Evolutionary conservation across 108 stramenopile species (phyloP).

Genomic region (Skeletonema menzelii): DNA sequence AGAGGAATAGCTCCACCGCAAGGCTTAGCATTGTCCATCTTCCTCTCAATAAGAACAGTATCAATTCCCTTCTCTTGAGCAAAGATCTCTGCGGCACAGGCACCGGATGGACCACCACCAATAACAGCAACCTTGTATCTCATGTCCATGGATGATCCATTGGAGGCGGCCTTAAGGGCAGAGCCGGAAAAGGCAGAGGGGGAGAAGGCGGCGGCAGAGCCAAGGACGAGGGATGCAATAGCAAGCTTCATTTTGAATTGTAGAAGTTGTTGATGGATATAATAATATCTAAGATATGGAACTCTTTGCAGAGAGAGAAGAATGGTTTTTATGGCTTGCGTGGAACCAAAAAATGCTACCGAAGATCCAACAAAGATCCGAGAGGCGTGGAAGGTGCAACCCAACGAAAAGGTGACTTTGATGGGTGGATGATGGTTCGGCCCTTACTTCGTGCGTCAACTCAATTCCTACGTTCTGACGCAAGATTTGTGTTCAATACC

Average conservation of each 20-base stretch:
- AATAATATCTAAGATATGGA: neutral
- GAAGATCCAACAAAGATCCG: slow-evolving; percentile 1
- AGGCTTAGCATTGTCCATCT: slow-evolving; percentile 99
- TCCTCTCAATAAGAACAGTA: slow-evolving; percentile 93
- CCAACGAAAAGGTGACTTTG: neutral
- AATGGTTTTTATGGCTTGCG: neutral
- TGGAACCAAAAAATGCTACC: neutral
- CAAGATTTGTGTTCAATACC: neutral
- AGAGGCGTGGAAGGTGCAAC: neutral
- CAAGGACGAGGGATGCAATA: slow-evolving; percentile 42
- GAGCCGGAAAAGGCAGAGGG: slow-evolving; percentile 31
- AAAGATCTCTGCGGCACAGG: slow-evolving; percentile 97
- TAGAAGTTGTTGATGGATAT: neutral
- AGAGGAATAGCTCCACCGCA: slow-evolving; percentile 98
- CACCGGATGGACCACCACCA: slow-evolving; percentile 96
- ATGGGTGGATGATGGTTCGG: neutral
- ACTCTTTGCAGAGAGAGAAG: neutral
- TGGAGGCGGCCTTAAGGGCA: slow-evolving; percentile 6
- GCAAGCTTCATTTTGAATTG: slow-evolving; percentile 52
- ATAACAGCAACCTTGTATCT: slow-evolving; percentile 96
- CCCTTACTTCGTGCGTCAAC: neutral
- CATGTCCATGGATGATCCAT: slow-evolving; percentile 45
- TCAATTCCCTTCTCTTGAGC: slow-evolving; percentile 95
- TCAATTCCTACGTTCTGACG: neutral
- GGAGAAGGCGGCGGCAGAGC: slow-evolving; percentile 56